These are phyloP conservation scores for Penicillium sp. DNA, from an alignment of 2,329 filamentous ascomycete species.

Conservation along the genomic window DNA sequence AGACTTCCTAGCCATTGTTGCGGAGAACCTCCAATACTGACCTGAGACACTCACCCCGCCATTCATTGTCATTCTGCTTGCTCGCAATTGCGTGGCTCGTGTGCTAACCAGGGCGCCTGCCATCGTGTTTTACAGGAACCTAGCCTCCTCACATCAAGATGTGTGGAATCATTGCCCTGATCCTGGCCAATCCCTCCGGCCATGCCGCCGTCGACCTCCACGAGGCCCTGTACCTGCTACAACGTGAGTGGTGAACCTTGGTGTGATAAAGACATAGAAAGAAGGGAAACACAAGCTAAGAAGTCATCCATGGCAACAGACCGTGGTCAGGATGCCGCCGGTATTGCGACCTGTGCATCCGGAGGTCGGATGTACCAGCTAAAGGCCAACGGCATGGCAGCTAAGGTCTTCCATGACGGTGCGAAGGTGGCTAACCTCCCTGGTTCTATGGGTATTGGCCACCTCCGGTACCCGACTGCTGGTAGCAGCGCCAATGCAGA, in stretches of 20 bases:
- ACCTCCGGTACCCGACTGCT: slow-evolving; percentile 86
- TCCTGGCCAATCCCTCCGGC: slow-evolving; percentile 58
- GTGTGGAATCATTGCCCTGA: slow-evolving; percentile 65
- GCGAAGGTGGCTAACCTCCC: slow-evolving; percentile 72
- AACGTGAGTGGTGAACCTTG: slow-evolving; percentile 45
- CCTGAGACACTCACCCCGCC: slow-evolving; percentile 16
- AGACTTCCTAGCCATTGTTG: slow-evolving; percentile 51
- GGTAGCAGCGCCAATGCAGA: slow-evolving; percentile 82
- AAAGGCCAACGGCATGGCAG: slow-evolving; percentile 87
- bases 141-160: slow-evolving; percentile 44
- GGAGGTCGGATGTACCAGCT: slow-evolving; percentile 83
- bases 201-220: slow-evolving; percentile 65
- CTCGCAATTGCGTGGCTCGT: neutral
- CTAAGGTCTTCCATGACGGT: slow-evolving; percentile 82
- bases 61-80: slow-evolving; percentile 8
- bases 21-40: slow-evolving; percentile 43
- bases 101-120: neutral
- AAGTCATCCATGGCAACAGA: slow-evolving; percentile 43
- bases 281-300: slow-evolving; percentile 9
- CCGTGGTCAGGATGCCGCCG: slow-evolving; percentile 84
- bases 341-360: slow-evolving; percentile 73
- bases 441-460: slow-evolving; percentile 83
- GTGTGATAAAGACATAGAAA: neutral
- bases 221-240: slow-evolving; percentile 71
- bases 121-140: slow-evolving; percentile 23